Evolutionary conservation across 129 eudicot species (phyloP), one percentile per base, ranked within the genome.

Genomic region (Tagetes patula): DNA sequence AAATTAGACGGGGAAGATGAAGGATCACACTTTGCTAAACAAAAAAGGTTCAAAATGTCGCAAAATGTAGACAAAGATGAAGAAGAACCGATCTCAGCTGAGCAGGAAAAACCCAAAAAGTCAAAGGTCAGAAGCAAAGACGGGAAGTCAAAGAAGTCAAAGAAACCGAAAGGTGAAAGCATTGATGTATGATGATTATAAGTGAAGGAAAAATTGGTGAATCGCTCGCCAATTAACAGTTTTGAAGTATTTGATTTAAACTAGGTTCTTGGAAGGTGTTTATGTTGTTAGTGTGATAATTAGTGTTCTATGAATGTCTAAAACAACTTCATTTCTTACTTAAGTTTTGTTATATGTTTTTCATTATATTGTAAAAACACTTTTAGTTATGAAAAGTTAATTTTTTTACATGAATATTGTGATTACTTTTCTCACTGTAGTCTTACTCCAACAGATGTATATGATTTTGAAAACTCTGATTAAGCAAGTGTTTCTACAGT

Each of bases 81-180:
- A 31, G 82, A 76, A 73, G 83, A 33, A 4, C 8, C 47, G 0
- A 5, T n/a, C 9, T 48, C 79, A 9, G 61, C 41, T 12, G 82
- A 84, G 75, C 73, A 68, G 33, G 84, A 80, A 71, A 82, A 79
- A 56, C 52, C 73, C 59, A 80, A 80, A 70, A 85, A 74, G 20
- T n/a, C 14, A 1, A 83, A 77, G 67, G 45, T 61, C 67, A 61
- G 8, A 61, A 61, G 67, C 67, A 61, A 61, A 84, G 85, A 82
- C 37, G 9, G 67, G 67, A 88, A 73, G 77, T 87, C 45, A 75
- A 83, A 84, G 80, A 81, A 77, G 77, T 71, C 79, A 77, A 80
- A 68, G 75, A 83, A 41, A 46, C 8, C 70, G 0, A 78, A 76
- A 62, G 78, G 65, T 31, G 74, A 65, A 48, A 67, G 46, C 33